phyloP scores from a whole-genome alignment of 176 grass and related monocot genomes.

The Thalia dealbata region DNA sequence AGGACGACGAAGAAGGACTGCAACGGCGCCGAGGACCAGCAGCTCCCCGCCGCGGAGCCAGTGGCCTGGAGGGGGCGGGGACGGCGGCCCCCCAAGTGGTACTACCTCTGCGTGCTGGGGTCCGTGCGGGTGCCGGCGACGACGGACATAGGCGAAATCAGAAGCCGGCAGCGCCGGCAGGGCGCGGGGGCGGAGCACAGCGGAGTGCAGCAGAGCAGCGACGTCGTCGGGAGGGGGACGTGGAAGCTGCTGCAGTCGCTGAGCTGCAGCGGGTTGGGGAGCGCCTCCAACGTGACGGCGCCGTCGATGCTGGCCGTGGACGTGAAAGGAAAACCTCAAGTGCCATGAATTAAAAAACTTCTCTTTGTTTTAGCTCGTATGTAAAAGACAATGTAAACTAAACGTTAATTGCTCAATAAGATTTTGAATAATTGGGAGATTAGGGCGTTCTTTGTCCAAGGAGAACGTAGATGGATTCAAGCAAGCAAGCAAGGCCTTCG shows the following conservation, averaged over 20 bases:
- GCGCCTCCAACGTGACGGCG: neutral
- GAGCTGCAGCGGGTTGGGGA: neutral
- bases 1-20: neutral
- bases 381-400: too few species aligned
- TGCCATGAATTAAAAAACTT: too few species aligned
- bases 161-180: neutral
- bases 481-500: too few species aligned
- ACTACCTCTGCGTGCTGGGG: neutral
- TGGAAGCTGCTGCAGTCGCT: slow-evolving; percentile 1
- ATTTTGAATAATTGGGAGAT: too few species aligned
- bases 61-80: too few species aligned
- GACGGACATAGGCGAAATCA: slow-evolving; percentile 1
- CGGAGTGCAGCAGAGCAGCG: neutral
- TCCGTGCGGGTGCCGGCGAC: neutral
- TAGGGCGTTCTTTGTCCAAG: too few species aligned
- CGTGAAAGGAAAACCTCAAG: neutral
- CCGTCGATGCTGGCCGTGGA: neutral
- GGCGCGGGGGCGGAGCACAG: neutral
- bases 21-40: neutral
- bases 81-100: neutral
- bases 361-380: too few species aligned
- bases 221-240: neutral
- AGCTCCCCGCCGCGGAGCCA: neutral
- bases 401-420: too few species aligned
- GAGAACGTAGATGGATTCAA: too few species aligned